Base-by-base conservation (phyloP, 2,329 filamentous ascomycete genomes). In the Aureobasidium musti region DNA sequence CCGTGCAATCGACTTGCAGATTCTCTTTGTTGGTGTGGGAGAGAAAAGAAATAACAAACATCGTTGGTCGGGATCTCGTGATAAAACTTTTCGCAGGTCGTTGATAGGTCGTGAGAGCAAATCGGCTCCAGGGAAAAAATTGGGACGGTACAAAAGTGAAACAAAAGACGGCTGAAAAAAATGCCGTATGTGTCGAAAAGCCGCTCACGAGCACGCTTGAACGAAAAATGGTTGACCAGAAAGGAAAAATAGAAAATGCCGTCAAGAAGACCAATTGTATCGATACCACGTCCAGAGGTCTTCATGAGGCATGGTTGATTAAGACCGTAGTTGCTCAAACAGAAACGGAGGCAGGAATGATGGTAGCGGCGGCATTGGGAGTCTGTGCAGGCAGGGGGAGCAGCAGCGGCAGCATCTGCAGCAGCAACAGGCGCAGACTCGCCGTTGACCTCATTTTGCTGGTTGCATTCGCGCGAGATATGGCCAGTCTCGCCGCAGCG, bases 401-500 rank as follows among this genome's bases (percentile, higher is more conserved):
- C 77, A 68, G 80, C 75, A 67, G 79, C 77, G 37, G 79, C 78
- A 63, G 80, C 78, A 19, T 61, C 57, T n/a, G 57, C 4, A 45
- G 78, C 76, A 47, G 78, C 75, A 37, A 77, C 73, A 30, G 79
- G 74, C 59, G 74, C 72, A 67, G 71, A 69, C 64, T 73, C 72
- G 63, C 74, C 73, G 67, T 74, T 75, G 63, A 68, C 68, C 72
- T 84, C 83, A 72, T 87, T 89, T 88, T 87, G 92, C 79, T 92
- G 90, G 49, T 17, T 43, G 84, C 95, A 97, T 74, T 98, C 94
- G 70, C 94, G 90, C 67, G 92, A 96, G 80, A 98, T 98, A 81
- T 98, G 94, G 63, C 95, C 95, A 67, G 92, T 88, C 82, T 97
- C 91, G 71, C 94, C 92, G 78, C 95, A 99, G 79, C 93, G 90